phyloP scores from a whole-genome alignment of 2,329 filamentous ascomycete genomes.

The Sclerotinia spermophila region DNA sequence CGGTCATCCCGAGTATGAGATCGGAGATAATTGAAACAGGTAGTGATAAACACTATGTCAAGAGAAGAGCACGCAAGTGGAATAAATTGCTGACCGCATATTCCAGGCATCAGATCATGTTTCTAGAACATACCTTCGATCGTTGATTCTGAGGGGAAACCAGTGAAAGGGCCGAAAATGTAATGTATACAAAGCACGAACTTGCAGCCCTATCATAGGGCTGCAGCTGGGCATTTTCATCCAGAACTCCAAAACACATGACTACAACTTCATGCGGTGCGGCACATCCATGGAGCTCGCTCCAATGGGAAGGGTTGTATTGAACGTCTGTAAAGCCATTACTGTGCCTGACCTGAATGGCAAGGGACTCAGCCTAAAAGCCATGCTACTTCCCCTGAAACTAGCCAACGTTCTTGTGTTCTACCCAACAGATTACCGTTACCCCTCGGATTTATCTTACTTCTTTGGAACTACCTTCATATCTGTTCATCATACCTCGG shows the following conservation, averaged over 20 bases:
- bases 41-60: background rate
- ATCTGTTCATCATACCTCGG: background rate
- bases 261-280: background rate
- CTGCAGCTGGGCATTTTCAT: constrained; percentile 5
- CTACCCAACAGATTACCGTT: background rate
- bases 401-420: background rate
- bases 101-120: background rate
- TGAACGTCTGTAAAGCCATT: background rate
- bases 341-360: background rate
- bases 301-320: constrained; percentile 1
- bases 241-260: background rate
- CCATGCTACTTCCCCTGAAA: background rate
- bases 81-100: constrained; percentile 1
- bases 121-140: background rate
- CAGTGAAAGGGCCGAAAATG: background rate
- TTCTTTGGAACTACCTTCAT: background rate
- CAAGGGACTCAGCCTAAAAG: constrained; percentile 3
- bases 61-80: background rate
- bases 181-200: background rate
- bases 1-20: background rate
- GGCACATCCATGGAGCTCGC: background rate
- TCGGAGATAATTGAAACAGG: background rate
- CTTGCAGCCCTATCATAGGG: constrained; percentile 13
- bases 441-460: background rate
- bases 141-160: background rate